These are phyloP conservation scores for Euphrasia confusa DNA, from an alignment of 257 asterid genomes.

Conservation along the genomic window DNA sequence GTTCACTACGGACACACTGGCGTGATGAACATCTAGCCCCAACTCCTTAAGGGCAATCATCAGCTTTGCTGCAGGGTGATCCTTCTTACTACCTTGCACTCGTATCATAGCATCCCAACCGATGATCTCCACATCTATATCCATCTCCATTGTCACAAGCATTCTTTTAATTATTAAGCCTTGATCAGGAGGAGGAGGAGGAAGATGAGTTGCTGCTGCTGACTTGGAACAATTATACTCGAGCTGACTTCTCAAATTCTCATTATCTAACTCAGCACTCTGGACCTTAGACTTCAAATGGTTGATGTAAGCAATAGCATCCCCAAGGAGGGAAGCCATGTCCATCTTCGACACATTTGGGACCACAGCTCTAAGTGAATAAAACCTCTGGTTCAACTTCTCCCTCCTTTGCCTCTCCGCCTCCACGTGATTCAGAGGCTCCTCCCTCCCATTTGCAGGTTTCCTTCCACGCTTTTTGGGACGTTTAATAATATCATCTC, in stretches of 20 bases:
- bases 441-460: neutral
- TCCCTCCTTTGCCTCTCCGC: conserved; percentile 1
- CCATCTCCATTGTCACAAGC: conserved; percentile 35
- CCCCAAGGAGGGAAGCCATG: conserved; percentile 1
- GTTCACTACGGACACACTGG: conserved; percentile 62
- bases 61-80: conserved; percentile 71
- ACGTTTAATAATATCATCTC: conserved; percentile 51
- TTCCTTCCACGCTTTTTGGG: neutral
- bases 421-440: conserved; percentile 4
- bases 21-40: conserved; percentile 64
- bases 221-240: conserved; percentile 35
- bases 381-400: neutral
- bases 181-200: conserved; percentile 23
- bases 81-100: conserved; percentile 53
- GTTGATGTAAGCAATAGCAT: neutral
- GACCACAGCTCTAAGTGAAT: neutral
- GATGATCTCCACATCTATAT: conserved; percentile 60
- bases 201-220: too few species aligned
- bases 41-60: conserved; percentile 61
- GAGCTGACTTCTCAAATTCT: conserved; percentile 41
- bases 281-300: neutral
- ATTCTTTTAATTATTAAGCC: conserved; percentile 18
- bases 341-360: conserved; percentile 6
- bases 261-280: conserved; percentile 28
- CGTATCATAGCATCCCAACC: conserved; percentile 70